phyloP scores from a whole-genome alignment of 306 rosid species.

The Adenanthera pavonina region DNA sequence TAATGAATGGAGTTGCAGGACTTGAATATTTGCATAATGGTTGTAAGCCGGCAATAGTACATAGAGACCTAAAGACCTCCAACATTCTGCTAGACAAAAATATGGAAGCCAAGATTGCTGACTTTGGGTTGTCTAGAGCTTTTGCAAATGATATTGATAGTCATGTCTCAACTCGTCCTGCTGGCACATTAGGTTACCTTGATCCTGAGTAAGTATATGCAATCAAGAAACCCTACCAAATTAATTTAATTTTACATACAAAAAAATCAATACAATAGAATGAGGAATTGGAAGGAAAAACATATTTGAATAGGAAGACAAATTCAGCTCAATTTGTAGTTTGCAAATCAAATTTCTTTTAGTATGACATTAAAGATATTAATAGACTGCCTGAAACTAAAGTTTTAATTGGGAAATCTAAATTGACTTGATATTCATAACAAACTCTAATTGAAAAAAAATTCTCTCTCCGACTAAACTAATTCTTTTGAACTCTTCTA shows the following conservation, averaged over 20 bases:
- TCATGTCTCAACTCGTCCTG: constrained; percentile 43
- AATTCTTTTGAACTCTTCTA: too few species aligned
- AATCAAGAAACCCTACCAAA: neutral
- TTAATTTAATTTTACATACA: neutral
- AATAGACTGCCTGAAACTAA: neutral
- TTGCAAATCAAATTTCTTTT: neutral
- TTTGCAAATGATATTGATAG: constrained; percentile 36
- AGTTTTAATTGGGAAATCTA: neutral
- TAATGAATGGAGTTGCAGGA: constrained; percentile 27
- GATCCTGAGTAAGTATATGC: constrained; percentile 58
- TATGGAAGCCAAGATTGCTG: constrained; percentile 54
- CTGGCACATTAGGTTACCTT: constrained; percentile 53
- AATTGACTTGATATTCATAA: neutral
- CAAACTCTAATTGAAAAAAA: neutral
- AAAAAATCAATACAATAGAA: neutral
- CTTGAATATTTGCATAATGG: constrained; percentile 55
- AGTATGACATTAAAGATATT: too few species aligned
- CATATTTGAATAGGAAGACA: neutral
- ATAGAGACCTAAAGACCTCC: constrained; percentile 62
- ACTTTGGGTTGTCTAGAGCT: constrained; percentile 60
- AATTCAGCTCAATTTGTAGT: neutral
- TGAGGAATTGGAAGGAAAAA: neutral
- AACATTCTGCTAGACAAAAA: constrained; percentile 55
- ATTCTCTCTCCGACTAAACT: too few species aligned
- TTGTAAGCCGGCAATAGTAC: constrained; percentile 42